phyloP scores from a whole-genome alignment of 2,329 filamentous ascomycete species.

The Emmonsia crescens region DNA sequence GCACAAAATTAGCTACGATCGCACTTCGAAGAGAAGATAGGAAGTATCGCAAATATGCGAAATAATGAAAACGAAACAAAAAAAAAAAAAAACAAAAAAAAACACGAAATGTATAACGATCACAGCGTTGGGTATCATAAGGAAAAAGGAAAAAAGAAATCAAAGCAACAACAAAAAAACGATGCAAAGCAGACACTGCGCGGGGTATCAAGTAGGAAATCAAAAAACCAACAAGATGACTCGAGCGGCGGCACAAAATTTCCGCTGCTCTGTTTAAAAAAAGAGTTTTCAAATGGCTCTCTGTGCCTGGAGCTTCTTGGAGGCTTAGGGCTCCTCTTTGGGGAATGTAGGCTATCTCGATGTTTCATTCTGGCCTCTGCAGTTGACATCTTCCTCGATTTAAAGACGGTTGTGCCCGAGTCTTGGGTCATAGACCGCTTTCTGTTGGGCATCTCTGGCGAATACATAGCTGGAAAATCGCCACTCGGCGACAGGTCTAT shows the following conservation, averaged over 20 bases:
- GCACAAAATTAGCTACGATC: conserved; percentile 1
- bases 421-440: conserved; percentile 3
- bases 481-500: background rate
- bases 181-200: background rate
- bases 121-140: conserved; percentile 10
- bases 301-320: background rate
- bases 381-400: conserved; percentile 11
- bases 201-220: conserved; percentile 9
- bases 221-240: conserved; percentile 42
- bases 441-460: background rate
- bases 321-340: background rate
- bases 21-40: background rate
- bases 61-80: background rate
- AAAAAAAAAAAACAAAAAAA: background rate
- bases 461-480: background rate
- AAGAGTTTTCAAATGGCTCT: conserved; percentile 27
- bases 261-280: conserved; percentile 45
- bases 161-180: conserved; percentile 5
- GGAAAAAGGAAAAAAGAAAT: conserved; percentile 13
- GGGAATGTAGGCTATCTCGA: background rate
- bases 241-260: conserved; percentile 44
- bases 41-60: background rate
- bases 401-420: conserved; percentile 2
- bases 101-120: background rate
- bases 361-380: conserved; percentile 4